phyloP scores from a whole-genome alignment of 495 filamentous ascomycete genomes.

The Aspergillus bertholletiae region DNA sequence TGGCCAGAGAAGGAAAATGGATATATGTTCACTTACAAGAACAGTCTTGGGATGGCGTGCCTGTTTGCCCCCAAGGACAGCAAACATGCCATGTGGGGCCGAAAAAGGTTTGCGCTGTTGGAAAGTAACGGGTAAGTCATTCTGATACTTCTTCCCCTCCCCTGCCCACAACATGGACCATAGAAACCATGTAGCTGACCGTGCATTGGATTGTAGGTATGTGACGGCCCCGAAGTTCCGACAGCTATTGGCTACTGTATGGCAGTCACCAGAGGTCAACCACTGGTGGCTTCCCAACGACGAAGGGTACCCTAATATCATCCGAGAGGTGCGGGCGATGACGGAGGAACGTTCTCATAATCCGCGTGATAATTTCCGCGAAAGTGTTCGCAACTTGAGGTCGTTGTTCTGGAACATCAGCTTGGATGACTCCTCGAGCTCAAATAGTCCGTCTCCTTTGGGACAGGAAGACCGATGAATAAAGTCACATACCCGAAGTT shows the following conservation, averaged over 20 bases:
- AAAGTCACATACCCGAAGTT: not conserved
- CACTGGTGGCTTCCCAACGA: conserved; percentile 88
- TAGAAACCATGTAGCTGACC: not conserved
- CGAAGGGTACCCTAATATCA: conserved; percentile 64
- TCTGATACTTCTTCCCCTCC: not conserved
- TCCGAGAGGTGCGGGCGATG: conserved; percentile 73
- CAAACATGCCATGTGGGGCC: conserved; percentile 76
- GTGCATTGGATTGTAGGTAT: conserved; percentile 53
- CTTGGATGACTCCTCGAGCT: conserved; percentile 35
- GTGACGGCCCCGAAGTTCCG: conserved; percentile 75
- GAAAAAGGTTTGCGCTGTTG: conserved; percentile 71
- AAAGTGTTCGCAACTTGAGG: conserved; percentile 72
- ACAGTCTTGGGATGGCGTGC: conserved; percentile 69
- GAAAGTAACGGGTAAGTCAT: conserved; percentile 77
- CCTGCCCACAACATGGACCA: not conserved
- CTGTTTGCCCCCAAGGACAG: conserved; percentile 74
- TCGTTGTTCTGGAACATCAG: conserved; percentile 59
- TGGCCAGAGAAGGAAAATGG: conserved; percentile 71
- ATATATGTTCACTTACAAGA: conserved; percentile 67
- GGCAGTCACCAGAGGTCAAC: conserved; percentile 61
- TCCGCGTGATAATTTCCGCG: conserved; percentile 57
- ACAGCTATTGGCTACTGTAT: conserved; percentile 65
- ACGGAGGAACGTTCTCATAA: conserved; percentile 66
- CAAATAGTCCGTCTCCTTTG: conserved; percentile 24
- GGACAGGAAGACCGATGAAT: conserved; percentile 7